Evolutionary conservation across 495 filamentous ascomycete species (phyloP).

Genomic region (Amorphotheca resinae): DNA sequence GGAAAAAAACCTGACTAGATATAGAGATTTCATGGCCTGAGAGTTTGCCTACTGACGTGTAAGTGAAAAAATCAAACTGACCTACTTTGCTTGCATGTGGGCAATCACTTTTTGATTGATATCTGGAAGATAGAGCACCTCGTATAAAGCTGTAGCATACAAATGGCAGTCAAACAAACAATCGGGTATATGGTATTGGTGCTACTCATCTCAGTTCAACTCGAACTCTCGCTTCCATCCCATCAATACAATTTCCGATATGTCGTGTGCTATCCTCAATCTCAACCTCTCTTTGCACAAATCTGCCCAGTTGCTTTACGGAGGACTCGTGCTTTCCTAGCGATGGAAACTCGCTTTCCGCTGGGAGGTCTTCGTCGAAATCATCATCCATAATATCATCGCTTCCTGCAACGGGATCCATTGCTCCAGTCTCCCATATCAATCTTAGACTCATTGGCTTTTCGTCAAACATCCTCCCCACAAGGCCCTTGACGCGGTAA

Average conservation of each 20-base stretch:
- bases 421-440: conserved; percentile 73
- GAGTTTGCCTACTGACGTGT: not conserved
- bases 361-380: conserved; percentile 21
- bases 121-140: not conserved
- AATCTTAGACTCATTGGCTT: conserved; percentile 50
- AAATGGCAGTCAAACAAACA: not conserved
- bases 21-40: not conserved
- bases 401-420: conserved; percentile 59
- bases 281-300: conserved; percentile 65
- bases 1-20: not conserved
- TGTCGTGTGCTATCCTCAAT: conserved; percentile 68
- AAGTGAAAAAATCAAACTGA: not conserved
- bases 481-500: conserved; percentile 71
- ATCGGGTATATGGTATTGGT: not conserved
- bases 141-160: not conserved
- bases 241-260: conserved; percentile 73
- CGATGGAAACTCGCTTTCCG: conserved; percentile 2
- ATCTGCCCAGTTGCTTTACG: conserved; percentile 30
- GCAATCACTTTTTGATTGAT: not conserved
- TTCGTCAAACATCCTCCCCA: conserved; percentile 55
- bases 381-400: conserved; percentile 48
- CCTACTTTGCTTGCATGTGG: not conserved
- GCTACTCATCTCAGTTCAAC: conserved; percentile 37
- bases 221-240: conserved; percentile 51
- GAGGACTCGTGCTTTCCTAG: too few relatives aligned